Conservation (phyloP, 106 monocot genomes). For the Dioscorea dumetorum region DNA sequence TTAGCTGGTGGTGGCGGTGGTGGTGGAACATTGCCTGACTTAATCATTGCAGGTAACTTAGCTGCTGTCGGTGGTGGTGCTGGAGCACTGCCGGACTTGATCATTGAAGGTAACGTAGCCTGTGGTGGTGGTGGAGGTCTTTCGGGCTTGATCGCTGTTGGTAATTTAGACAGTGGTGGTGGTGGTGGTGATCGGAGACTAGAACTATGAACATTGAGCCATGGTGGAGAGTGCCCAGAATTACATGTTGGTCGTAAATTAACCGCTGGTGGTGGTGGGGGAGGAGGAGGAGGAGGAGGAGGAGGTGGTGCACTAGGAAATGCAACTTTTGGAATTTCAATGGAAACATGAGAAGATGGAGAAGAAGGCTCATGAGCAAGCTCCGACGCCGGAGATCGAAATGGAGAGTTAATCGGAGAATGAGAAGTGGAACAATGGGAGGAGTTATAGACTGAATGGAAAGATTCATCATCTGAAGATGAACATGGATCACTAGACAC, state of each 20-base stretch:
- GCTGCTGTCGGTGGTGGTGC: background rate
- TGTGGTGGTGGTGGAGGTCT: background rate
- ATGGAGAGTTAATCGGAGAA: background rate
- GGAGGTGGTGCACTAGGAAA: no score
- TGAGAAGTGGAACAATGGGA: background rate
- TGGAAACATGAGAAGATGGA: no score
- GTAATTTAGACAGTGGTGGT: background rate
- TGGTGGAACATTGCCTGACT: background rate
- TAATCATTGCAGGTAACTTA: background rate
- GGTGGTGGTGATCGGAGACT: no score
- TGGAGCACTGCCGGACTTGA: background rate
- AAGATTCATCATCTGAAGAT: slow-evolving; percentile 11
- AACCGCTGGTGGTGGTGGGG: no score
- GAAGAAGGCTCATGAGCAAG: no score
- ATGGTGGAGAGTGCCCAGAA: no score
- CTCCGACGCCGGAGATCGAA: background rate
- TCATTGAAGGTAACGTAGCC: background rate
- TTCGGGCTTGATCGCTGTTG: no score
- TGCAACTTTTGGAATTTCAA: no score
- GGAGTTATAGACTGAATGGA: slow-evolving; percentile 6
- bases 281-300: no score
- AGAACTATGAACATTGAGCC: background rate
- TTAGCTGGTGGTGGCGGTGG: slow-evolving; percentile 3
- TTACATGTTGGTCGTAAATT: no score
- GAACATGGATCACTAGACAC: background rate